These are phyloP conservation scores for Ceratobasidium sp. DNA, from an alignment of 1,284 basidiomycete species.

Conservation along the genomic window DNA sequence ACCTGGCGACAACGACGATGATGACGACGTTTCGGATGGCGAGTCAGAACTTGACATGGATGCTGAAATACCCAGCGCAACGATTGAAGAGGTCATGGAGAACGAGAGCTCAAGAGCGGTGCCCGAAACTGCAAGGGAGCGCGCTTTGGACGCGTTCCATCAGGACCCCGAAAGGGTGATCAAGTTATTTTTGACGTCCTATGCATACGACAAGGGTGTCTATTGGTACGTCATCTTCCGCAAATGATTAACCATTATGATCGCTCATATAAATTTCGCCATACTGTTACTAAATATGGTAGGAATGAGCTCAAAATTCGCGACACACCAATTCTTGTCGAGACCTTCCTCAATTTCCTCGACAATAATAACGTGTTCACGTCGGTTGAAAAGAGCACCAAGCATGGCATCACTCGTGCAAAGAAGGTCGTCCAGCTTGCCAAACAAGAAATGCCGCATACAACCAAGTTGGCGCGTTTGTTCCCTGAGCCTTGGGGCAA, in stretches of 20 bases:
- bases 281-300: conserved; percentile 3
- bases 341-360: conserved; percentile 40
- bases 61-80: conserved; percentile 1
- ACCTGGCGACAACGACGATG: neutral
- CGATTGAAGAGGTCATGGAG: conserved; percentile 14
- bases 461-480: conserved; percentile 34
- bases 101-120: neutral
- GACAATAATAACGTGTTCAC: conserved; percentile 37
- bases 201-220: conserved; percentile 42
- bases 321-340: conserved; percentile 42
- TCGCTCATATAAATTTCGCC: neutral
- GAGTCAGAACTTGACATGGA: conserved; percentile 8
- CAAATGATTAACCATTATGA: neutral
- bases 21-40: conserved; percentile 11
- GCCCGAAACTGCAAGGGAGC: conserved; percentile 34
- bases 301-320: conserved; percentile 36
- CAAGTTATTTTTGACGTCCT: conserved; percentile 42
- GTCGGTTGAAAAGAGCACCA: conserved; percentile 15
- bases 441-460: conserved; percentile 45
- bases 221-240: conserved; percentile 33
- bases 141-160: conserved; percentile 34
- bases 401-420: conserved; percentile 20
- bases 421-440: conserved; percentile 32
- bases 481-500: conserved; percentile 41
- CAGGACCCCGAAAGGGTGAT: conserved; percentile 35